phyloP scores from a whole-genome alignment of 192 early-diverging fungal genomes.

The Funneliformis geosporum region DNA sequence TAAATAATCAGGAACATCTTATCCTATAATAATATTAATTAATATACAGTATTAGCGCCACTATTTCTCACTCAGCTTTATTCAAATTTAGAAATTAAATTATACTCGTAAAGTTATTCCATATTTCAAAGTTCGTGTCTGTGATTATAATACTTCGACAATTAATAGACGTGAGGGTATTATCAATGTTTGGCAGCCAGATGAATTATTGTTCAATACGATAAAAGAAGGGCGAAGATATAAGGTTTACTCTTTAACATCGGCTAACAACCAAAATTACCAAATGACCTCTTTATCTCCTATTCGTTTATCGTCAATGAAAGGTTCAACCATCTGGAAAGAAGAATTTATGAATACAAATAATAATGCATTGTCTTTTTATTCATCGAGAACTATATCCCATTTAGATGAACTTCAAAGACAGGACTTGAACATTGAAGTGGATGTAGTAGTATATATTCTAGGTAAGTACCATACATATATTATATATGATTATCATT shows the following conservation, averaged over 20 bases:
- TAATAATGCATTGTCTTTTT: conserved; percentile 26
- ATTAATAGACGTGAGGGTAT: conserved; percentile 35
- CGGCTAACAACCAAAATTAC: conserved; percentile 33
- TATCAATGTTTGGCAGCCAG: conserved; percentile 53
- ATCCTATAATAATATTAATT: neutral
- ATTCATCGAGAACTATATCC: conserved; percentile 36
- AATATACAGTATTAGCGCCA: neutral
- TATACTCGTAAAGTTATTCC: conserved; percentile 37
- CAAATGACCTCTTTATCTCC: neutral
- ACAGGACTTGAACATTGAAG: conserved; percentile 32
- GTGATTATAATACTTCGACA: conserved; percentile 40
- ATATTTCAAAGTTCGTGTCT: conserved; percentile 52
- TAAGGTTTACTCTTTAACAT: conserved; percentile 36
- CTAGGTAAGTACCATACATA: conserved; percentile 36
- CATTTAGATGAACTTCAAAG: conserved; percentile 32
- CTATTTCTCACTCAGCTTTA: neutral
- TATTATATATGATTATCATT: neutral
- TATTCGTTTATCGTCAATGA: conserved; percentile 28
- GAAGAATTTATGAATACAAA: conserved; percentile 24
- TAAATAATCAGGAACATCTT: neutral
- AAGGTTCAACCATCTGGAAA: conserved; percentile 36
- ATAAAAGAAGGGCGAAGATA: conserved; percentile 60
- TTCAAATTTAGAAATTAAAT: neutral
- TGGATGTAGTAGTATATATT: conserved; percentile 52
- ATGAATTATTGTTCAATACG: conserved; percentile 37